Evolutionary conservation across 108 stramenopile genomes (phyloP).

Genomic region (Seminavis robusta): DNA sequence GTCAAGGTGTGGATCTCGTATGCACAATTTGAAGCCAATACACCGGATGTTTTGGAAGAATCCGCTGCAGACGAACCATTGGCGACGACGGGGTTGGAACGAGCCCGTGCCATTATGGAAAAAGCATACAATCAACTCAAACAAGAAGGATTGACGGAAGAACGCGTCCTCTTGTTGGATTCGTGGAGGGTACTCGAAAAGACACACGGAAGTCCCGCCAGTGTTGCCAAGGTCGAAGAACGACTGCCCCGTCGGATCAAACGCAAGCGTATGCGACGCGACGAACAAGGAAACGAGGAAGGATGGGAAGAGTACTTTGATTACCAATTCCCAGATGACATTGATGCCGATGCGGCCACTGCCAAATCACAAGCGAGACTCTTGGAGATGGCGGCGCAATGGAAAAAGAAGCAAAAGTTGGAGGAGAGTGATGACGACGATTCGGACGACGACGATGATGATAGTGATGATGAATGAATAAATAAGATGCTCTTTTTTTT

Average conservation of each 20-base stretch:
- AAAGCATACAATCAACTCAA: slow-evolving; percentile 88
- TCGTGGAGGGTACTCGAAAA: slow-evolving; percentile 95
- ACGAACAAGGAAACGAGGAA: slow-evolving; percentile 78
- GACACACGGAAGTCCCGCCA: slow-evolving; percentile 58
- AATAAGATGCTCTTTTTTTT: no score
- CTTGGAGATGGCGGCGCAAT: slow-evolving; percentile 95
- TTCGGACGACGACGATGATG: slow-evolving; percentile 16
- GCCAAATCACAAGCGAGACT: no score
- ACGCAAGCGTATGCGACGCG: slow-evolving; percentile 88
- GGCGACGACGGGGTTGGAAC: slow-evolving; percentile 63
- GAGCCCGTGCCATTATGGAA: slow-evolving; percentile 72
- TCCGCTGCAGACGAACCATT: no score
- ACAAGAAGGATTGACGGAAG: slow-evolving; percentile 83
- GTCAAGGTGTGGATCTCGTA: slow-evolving; percentile 91
- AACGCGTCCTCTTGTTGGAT: slow-evolving; percentile 92
- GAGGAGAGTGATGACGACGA: slow-evolving; percentile 34
- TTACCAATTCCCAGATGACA: slow-evolving; percentile 97
- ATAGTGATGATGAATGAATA: slow-evolving; percentile 8
- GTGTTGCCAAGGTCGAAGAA: slow-evolving; percentile 67
- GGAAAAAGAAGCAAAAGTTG: slow-evolving; percentile 81
- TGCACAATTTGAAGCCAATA: slow-evolving; percentile 74
- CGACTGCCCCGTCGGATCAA: slow-evolving; percentile 92
- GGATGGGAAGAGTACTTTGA: slow-evolving; percentile 99
- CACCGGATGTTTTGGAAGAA: no score
- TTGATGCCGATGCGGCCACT: slow-evolving; percentile 67